Conservation (phyloP, 352 stramenopile species). For the Globisporangium echinulatum region DNA sequence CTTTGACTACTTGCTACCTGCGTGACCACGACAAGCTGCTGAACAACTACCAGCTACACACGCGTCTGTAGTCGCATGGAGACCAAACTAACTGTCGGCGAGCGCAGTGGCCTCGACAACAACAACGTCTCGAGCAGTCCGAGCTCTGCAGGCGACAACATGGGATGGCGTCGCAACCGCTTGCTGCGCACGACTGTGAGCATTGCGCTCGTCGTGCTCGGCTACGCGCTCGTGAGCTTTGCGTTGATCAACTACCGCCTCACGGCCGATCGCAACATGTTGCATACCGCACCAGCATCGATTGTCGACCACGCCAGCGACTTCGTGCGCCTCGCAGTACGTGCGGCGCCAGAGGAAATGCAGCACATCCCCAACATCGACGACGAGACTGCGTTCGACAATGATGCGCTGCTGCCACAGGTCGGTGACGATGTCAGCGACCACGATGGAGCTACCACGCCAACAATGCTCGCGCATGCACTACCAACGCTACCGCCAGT, state of each 20-base stretch:
- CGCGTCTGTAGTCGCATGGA: background rate
- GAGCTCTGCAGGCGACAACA: background rate
- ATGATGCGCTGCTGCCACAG: background rate
- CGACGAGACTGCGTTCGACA: background rate
- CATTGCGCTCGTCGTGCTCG: slow-evolving; percentile 7
- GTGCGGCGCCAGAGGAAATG: slow-evolving; percentile 3
- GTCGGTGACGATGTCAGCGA: background rate
- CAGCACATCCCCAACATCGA: background rate
- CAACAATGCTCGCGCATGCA: background rate
- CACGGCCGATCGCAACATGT: slow-evolving; percentile 1
- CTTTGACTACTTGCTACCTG: too few relatives aligned
- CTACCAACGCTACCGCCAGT: background rate
- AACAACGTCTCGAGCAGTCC: background rate
- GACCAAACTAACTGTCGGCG: background rate
- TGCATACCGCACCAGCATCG: background rate
- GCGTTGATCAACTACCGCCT: slow-evolving; percentile 9
- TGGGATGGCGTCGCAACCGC: slow-evolving; percentile 6
- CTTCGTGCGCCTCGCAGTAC: slow-evolving; percentile 7
- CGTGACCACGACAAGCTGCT: too few relatives aligned
- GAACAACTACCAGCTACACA: background rate
- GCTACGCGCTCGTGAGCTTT: slow-evolving; percentile 12
- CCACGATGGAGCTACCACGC: too few relatives aligned
- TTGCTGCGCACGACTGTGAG: slow-evolving; percentile 8
- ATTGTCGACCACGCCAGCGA: slow-evolving; percentile 7
- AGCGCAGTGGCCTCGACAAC: background rate